Evolutionary conservation across 441 rosid species (phyloP).

Genomic region (Hura crepitans): DNA sequence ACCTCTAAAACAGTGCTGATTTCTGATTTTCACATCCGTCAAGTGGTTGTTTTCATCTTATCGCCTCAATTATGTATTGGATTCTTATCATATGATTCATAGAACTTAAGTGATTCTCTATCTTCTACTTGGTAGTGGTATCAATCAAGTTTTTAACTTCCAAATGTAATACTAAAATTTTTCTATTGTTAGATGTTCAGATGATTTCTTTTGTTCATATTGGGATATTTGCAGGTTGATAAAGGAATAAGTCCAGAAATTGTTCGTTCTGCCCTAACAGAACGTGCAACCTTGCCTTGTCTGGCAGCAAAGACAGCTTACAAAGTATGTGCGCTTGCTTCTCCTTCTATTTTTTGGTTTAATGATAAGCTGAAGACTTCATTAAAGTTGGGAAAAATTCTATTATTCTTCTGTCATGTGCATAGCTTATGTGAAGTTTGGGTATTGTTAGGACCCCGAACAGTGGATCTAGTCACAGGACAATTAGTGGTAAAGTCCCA

Average conservation of each 20-base stretch:
- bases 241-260: constrained; percentile 77
- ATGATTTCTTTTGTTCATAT: constrained; percentile 2
- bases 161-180: background rate
- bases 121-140: background rate
- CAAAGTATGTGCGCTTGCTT: constrained; percentile 45
- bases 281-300: constrained; percentile 76
- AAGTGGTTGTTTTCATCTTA: background rate
- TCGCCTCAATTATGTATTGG: background rate
- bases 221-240: constrained; percentile 57
- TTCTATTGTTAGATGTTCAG: background rate
- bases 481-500: too few relatives aligned
- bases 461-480: too few relatives aligned
- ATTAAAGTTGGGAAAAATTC: background rate
- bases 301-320: constrained; percentile 79
- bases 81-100: background rate
- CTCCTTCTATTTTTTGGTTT: constrained; percentile 1
- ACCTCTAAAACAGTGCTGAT: background rate
- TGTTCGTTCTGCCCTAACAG: constrained; percentile 81
- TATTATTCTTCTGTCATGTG: background rate
- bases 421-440: background rate
- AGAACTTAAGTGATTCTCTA: background rate
- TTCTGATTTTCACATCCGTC: background rate
- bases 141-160: background rate
- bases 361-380: background rate
- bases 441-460: background rate